phyloP scores from a whole-genome alignment of 2,329 filamentous ascomycete genomes.

The Metarhizium anisopliae region DNA sequence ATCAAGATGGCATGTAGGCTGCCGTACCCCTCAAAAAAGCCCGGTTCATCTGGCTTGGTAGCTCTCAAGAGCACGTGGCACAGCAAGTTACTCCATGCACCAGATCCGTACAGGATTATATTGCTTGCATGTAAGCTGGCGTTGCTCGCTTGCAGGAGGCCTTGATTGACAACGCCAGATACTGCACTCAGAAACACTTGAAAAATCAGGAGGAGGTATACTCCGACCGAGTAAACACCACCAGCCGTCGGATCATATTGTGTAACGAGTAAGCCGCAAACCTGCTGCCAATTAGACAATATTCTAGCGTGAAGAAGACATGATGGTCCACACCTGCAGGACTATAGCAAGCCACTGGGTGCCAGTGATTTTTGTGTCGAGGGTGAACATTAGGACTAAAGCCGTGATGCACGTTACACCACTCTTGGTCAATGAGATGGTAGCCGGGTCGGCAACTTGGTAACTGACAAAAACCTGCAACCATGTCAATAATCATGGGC shows the following conservation, averaged over 20 bases:
- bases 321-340: too few species aligned
- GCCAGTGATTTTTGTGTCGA: too few species aligned
- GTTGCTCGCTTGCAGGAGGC: slow-evolving; percentile 20
- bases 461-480: slow-evolving; percentile 20
- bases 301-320: too few species aligned
- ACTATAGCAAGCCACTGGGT: too few species aligned
- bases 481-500: not conserved
- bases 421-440: slow-evolving; percentile 22
- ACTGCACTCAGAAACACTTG: slow-evolving; percentile 22
- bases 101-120: slow-evolving; percentile 22
- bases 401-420: slow-evolving; percentile 19
- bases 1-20: too few species aligned
- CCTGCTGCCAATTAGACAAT: too few species aligned
- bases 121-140: slow-evolving; percentile 24
- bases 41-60: slow-evolving; percentile 9
- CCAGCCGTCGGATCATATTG: slow-evolving; percentile 12
- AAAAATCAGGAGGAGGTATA: slow-evolving; percentile 21
- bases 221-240: slow-evolving; percentile 18
- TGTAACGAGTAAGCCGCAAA: too few species aligned
- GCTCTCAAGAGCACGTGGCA: slow-evolving; percentile 16
- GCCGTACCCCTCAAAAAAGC: too few species aligned
- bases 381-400: too few species aligned
- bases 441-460: slow-evolving; percentile 22
- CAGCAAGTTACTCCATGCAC: slow-evolving; percentile 18
- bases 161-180: slow-evolving; percentile 26